These are phyloP conservation scores for Sporothrix euskadiensis DNA, from an alignment of 2,329 filamentous ascomycete species.

Conservation along the genomic window DNA sequence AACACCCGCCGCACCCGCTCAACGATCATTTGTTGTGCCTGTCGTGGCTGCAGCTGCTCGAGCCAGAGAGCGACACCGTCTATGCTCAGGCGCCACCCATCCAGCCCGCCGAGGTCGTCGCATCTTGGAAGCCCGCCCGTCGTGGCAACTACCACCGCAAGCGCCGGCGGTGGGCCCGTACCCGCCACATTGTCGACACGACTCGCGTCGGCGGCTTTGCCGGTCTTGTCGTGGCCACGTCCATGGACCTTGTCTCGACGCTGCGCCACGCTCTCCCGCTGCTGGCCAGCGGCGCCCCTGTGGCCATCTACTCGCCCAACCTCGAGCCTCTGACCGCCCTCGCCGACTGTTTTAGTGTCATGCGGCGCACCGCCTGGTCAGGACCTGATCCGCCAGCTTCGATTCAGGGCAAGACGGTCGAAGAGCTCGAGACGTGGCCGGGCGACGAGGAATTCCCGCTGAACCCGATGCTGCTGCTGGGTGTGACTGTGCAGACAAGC, in stretches of 20 bases:
- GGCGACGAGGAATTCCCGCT: conserved; percentile 77
- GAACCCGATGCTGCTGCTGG: conserved; percentile 81
- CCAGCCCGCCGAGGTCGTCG: conserved; percentile 61
- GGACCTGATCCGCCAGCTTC: conserved; percentile 53
- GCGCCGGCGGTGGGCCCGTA: conserved; percentile 75
- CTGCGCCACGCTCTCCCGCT: conserved; percentile 76
- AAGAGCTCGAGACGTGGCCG: conserved; percentile 57
- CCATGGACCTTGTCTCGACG: conserved; percentile 78
- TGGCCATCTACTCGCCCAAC: conserved; percentile 81
- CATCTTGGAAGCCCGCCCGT: conserved; percentile 75
- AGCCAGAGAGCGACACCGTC: conserved; percentile 71
- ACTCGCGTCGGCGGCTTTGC: conserved; percentile 76
- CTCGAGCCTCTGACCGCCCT: conserved; percentile 77
- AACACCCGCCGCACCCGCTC: conserved; percentile 72
- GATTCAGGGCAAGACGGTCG: conserved; percentile 46
- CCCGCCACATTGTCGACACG: conserved; percentile 70
- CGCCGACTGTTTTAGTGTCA: conserved; percentile 81
- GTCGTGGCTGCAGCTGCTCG: conserved; percentile 88
- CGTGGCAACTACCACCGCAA: conserved; percentile 87
- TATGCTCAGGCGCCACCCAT: conserved; percentile 67
- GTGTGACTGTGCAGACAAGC: conserved; percentile 76
- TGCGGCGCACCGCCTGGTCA: conserved; percentile 71
- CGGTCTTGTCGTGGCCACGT: conserved; percentile 76
- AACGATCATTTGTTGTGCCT: conserved; percentile 77
- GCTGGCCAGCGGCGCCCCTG: conserved; percentile 76